Base-by-base conservation (phyloP, 345 rosid species). In the Stellera chamaejasme region DNA sequence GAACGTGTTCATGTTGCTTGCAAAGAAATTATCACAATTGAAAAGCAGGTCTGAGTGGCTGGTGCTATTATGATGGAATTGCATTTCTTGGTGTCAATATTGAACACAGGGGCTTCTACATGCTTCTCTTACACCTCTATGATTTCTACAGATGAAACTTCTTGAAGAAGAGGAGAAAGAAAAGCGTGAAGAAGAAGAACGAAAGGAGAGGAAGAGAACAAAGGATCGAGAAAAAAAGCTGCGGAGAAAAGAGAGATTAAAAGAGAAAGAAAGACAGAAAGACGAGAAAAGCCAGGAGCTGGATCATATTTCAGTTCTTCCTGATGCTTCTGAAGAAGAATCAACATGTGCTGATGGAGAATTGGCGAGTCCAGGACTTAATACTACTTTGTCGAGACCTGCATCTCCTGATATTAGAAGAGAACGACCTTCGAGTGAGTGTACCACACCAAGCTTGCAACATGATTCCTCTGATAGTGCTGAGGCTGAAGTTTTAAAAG, bases 81-180 rank as follows among this genome's bases (percentile, higher is more conserved):
- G 46, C 28, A n/a, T 50, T 56, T 15, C 11, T 43, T 42, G 56
- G 27, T 43, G 11, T 11, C 26, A 4, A 25, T 16, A 27, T 54
- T 5, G 23, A 32, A 54, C 58, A 25, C 47, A 36, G 11, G 46
- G 56, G 10, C 10, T 41, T n/a, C 25, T 43, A 36, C 47, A 14
- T 46, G 13, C 12, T 50, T 45, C 41, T 64, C 49, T 53, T 28
- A 73, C 46, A 45, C 59, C n/a, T 52, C 14, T 49, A 32, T 59
- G 28, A 49, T 54, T 67, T 59, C 52, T 62, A 59, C 82, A 91
- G 96, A 76, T 60, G 64, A 88, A 82, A 75, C 95, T 92, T 75
- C 88, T 92, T 28, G 95, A 92, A 69, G 98, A 92, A 79, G 98
- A 92, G 73, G 98, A 92, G 73, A 81, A 74, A 64, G 98, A 92